These are phyloP conservation scores for Zychaea mexicana DNA, from an alignment of 371 early-diverging fungal genomes.

Conservation along the genomic window DNA sequence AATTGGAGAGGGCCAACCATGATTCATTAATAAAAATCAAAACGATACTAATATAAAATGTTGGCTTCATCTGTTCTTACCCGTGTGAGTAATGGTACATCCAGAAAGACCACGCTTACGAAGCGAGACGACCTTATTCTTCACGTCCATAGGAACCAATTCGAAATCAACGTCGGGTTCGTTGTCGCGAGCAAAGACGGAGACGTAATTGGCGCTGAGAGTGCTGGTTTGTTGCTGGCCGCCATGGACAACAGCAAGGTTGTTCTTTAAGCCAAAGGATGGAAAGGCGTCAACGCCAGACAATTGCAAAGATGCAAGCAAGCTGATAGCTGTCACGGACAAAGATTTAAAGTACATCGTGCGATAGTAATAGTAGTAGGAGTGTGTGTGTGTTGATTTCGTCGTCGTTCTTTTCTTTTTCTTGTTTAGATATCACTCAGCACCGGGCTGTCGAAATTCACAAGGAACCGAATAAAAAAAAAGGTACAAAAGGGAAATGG, in stretches of 20 bases:
- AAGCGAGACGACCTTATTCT: constrained; percentile 14
- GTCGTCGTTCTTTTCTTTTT: neutral
- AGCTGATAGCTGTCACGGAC: neutral
- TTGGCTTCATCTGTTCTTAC: neutral
- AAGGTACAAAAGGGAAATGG: constrained; percentile 1
- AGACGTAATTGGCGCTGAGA: constrained; percentile 18
- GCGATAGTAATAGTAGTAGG: too few relatives aligned
- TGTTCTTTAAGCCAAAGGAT: constrained; percentile 7
- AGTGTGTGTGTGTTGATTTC: neutral
- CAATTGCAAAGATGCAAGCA: constrained; percentile 4
- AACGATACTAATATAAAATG: neutral
- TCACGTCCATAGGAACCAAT: constrained; percentile 15
- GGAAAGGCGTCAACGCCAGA: neutral
- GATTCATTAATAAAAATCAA: neutral
- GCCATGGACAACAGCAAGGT: constrained; percentile 14
- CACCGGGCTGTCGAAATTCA: constrained; percentile 5
- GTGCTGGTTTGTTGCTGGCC: neutral
- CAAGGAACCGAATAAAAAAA: neutral
- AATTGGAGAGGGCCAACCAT: too few relatives aligned
- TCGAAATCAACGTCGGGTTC: constrained; percentile 33
- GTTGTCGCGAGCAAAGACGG: constrained; percentile 29
- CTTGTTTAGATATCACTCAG: neutral
- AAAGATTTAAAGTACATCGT: constrained; percentile 4
- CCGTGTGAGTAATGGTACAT: constrained; percentile 10
- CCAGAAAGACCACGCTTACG: constrained; percentile 13